Evolutionary conservation across 2,329 filamentous ascomycete genomes (phyloP).

Genomic region (Penicillium expansum): DNA sequence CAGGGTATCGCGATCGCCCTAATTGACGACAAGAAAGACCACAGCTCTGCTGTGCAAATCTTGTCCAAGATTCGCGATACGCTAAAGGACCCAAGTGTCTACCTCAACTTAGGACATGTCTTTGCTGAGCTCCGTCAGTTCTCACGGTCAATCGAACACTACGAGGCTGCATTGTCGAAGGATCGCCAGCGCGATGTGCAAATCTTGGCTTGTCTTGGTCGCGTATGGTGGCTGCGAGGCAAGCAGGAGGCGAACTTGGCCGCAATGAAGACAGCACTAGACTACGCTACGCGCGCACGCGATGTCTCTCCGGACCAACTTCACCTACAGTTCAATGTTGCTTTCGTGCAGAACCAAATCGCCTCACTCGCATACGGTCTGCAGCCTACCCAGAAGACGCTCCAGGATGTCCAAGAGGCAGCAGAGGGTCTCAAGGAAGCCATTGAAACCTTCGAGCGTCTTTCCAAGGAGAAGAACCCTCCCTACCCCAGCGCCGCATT

Average conservation of each 20-base stretch:
- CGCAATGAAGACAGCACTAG: constrained; percentile 63
- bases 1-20: constrained; percentile 94
- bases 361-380: constrained; percentile 75
- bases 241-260: constrained; percentile 63
- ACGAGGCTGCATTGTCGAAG: constrained; percentile 78
- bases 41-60: constrained; percentile 75
- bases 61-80: constrained; percentile 90
- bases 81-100: constrained; percentile 81
- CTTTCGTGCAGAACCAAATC: constrained; percentile 94
- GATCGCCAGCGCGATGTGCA: constrained; percentile 75
- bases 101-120: constrained; percentile 89
- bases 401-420: constrained; percentile 77
- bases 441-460: constrained; percentile 64
- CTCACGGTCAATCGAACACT: constrained; percentile 86
- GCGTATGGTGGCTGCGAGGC: constrained; percentile 80
- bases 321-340: constrained; percentile 95
- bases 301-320: constrained; percentile 76
- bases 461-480: constrained; percentile 62
- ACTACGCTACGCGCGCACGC: constrained; percentile 66
- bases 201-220: constrained; percentile 80
- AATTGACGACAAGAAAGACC: constrained; percentile 91
- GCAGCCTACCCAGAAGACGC: constrained; percentile 70
- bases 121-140: constrained; percentile 89
- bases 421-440: constrained; percentile 78
- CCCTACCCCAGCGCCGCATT: constrained; percentile 89